These are phyloP conservation scores for Fusarium illudens DNA, from an alignment of 2,329 filamentous ascomycete genomes.

Conservation along the genomic window DNA sequence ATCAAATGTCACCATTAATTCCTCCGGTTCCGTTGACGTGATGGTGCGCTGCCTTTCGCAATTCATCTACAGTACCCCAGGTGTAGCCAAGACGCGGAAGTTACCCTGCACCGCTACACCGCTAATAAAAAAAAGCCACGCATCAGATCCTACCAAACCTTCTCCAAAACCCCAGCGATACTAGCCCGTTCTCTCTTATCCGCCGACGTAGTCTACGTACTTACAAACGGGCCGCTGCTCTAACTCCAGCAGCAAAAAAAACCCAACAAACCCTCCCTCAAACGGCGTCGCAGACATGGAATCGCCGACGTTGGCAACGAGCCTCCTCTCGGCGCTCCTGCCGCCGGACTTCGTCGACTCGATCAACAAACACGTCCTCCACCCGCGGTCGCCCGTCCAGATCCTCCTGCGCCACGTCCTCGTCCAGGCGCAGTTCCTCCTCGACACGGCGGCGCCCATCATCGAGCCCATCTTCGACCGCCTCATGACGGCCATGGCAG, in stretches of 20 bases:
- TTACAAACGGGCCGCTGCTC: background rate
- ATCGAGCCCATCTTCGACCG: slow-evolving; percentile 55
- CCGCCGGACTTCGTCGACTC: slow-evolving; percentile 55
- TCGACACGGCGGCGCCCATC: slow-evolving; percentile 51
- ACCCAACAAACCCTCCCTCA: background rate
- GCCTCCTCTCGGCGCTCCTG: slow-evolving; percentile 53
- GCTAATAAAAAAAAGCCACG: background rate
- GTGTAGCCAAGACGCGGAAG: background rate
- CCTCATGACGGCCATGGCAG: slow-evolving; percentile 45
- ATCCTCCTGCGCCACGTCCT: slow-evolving; percentile 48
- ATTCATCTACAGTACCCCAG: too few species aligned
- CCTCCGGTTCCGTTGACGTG: background rate
- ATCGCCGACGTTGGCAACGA: slow-evolving; percentile 42
- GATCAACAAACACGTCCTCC: slow-evolving; percentile 58
- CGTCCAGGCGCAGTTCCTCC: slow-evolving; percentile 40
- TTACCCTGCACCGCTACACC: slow-evolving; percentile 2
- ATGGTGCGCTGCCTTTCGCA: background rate
- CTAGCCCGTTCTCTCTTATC: background rate
- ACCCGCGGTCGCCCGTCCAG: slow-evolving; percentile 57
- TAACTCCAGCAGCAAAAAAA: background rate
- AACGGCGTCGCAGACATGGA: slow-evolving; percentile 39
- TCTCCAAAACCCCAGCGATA: background rate
- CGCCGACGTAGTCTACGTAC: too few species aligned
- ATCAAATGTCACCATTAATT: background rate
- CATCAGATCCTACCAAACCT: background rate